phyloP scores from a whole-genome alignment of 2,329 filamentous ascomycete genomes.

The Chrysoporthe cubensis region DNA sequence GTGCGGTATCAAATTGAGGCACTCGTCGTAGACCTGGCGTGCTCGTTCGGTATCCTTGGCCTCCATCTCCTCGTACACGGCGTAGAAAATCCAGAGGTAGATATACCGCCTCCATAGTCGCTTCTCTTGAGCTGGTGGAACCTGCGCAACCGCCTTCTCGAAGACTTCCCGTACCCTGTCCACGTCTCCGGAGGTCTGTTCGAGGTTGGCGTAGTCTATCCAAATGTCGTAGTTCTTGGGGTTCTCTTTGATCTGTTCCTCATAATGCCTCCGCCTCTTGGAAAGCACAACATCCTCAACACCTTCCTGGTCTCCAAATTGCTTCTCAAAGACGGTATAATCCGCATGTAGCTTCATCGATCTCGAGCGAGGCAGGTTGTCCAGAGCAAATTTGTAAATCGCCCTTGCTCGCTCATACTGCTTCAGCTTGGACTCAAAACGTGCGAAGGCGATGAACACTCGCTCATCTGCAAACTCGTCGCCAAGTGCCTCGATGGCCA shows the following conservation, averaged over 20 bases:
- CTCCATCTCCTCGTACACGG: slow-evolving; percentile 90
- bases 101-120: slow-evolving; percentile 97
- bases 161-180: slow-evolving; percentile 91
- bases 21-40: slow-evolving; percentile 88
- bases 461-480: slow-evolving; percentile 97
- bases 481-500: slow-evolving; percentile 84
- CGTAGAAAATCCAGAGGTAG: slow-evolving; percentile 98
- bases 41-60: slow-evolving; percentile 78
- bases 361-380: slow-evolving; percentile 86
- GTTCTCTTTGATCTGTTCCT: slow-evolving; percentile 91
- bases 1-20: slow-evolving; percentile 85
- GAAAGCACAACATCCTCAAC: slow-evolving; percentile 96
- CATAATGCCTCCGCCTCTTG: slow-evolving; percentile 90
- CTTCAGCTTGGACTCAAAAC: slow-evolving; percentile 91
- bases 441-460: slow-evolving; percentile 93
- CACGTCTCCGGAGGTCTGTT: slow-evolving; percentile 81
- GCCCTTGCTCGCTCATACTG: slow-evolving; percentile 92
- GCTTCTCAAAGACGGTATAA: slow-evolving; percentile 98
- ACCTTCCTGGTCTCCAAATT: slow-evolving; percentile 90
- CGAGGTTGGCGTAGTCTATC: slow-evolving; percentile 92
- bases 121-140: slow-evolving; percentile 95
- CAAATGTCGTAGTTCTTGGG: slow-evolving; percentile 96
- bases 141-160: slow-evolving; percentile 91
- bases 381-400: slow-evolving; percentile 96
- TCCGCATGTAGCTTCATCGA: slow-evolving; percentile 86